Evolutionary conservation across 2,329 filamentous ascomycete species (phyloP).

Genomic region (Botrytis porri): DNA sequence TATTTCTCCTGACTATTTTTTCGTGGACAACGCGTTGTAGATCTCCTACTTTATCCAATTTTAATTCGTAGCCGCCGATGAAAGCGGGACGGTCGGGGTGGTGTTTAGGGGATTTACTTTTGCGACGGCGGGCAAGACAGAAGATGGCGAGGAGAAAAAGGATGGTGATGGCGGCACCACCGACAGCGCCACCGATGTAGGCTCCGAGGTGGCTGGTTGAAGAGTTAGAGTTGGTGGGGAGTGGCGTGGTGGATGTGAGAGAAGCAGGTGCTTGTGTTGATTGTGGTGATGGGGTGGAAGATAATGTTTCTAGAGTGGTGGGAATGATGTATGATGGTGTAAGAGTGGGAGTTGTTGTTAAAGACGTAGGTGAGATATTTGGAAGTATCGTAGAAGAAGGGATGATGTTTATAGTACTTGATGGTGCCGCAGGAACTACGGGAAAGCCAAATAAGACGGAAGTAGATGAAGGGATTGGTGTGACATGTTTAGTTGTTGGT

Average conservation of each 20-base stretch:
- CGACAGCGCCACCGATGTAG: background rate
- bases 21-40: background rate
- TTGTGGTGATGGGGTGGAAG: background rate
- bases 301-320: background rate
- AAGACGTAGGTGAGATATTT: background rate
- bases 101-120: background rate
- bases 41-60: constrained; percentile 7
- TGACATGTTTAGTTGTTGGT: background rate
- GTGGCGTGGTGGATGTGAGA: background rate
- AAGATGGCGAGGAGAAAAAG: background rate
- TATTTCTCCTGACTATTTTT: background rate
- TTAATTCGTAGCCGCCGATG: constrained; percentile 15
- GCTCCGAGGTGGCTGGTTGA: background rate
- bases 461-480: background rate
- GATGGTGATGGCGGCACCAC: background rate
- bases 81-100: constrained; percentile 11
- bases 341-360: background rate
- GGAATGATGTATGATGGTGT: background rate
- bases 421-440: background rate
- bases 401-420: background rate
- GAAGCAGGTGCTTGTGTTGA: background rate
- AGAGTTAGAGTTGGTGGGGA: background rate
- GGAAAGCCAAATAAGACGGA: background rate
- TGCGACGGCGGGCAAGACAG: background rate
- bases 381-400: background rate